Base-by-base conservation (phyloP, 169 alveolate genomes). In the Plasmodium coatneyi region DNA sequence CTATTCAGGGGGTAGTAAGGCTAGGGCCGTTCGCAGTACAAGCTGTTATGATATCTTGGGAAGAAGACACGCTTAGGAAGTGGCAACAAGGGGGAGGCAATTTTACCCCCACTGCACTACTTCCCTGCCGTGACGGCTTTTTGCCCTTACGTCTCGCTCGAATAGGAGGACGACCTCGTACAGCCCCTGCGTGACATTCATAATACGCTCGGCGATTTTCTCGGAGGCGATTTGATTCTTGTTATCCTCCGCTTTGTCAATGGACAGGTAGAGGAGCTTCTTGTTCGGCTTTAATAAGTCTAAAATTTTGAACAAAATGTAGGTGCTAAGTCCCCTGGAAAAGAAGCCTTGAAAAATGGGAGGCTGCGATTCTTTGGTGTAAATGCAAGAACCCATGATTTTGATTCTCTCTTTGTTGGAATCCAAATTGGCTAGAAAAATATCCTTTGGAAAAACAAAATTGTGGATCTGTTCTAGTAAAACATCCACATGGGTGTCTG, bases 321-420 rank as follows among this genome's bases (percentile, higher is more conserved):
- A 91, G 28, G 95, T 71, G 78, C 92, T 91, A 34, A 91, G 70
- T 3, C 95, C 95, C n/a, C 72, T 56, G 25, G 91, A 80, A 91
- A 91, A 91, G 6, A 91, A 91, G 3, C 92, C 92, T 16, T 41
- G 32, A 91, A 74, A 91, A 74, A 71, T 80, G 2, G 95, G 95
- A 9, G 91, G 80, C 76, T 81, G 80, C 43, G 79, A 28, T 41
- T 91, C 52, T 30, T 82, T 71, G 5, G 83, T 82, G 56, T 80
- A 91, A 14, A 34, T 52, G 39, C 95, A 91, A 49, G 95, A 80
- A 0, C 95, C 95, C 30, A 91, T 46, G 0, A 91, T 30, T 71
- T 80, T 80, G 28, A 91, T 71, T 91, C 95, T 39, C 22, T 91
- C 56, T 43, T 81, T 81, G 82, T 71, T 60, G 49, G 30, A 22